Evolutionary conservation across 2,329 filamentous ascomycete species (phyloP).

Genomic region (Penicillium sp.): DNA sequence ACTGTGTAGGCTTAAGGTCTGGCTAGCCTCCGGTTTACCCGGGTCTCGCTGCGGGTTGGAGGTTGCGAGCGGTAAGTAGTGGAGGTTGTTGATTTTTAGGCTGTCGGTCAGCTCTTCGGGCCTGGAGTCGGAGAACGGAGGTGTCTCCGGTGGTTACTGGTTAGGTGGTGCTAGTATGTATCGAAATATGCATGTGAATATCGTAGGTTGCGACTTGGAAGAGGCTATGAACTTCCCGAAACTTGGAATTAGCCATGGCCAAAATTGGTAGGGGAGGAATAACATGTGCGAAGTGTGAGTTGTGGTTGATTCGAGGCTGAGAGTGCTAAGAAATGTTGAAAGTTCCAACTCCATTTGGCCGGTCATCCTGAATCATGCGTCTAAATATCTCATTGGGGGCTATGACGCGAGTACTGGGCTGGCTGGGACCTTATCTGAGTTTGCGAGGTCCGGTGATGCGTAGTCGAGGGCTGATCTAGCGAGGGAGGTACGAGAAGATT

Average conservation of each 20-base stretch:
- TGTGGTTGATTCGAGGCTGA: neutral
- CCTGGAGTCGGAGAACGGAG: too few relatives aligned
- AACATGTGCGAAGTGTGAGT: neutral
- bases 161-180: too few relatives aligned
- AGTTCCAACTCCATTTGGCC: neutral
- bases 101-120: too few relatives aligned
- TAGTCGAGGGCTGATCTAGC: neutral
- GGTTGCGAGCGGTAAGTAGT: too few relatives aligned
- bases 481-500: neutral
- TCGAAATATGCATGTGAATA: too few relatives aligned
- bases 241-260: too few relatives aligned
- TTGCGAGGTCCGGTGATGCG: slow-evolving; percentile 3
- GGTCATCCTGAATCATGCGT: neutral
- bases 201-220: too few relatives aligned
- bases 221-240: too few relatives aligned
- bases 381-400: neutral
- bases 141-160: too few relatives aligned
- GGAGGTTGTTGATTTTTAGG: too few relatives aligned
- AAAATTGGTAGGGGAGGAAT: too few relatives aligned
- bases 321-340: neutral
- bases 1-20: neutral
- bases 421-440: neutral
- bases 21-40: neutral
- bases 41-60: neutral
- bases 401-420: neutral